phyloP scores from a whole-genome alignment of 2,329 filamentous ascomycete genomes.

The Ascocoryne sarcoides region DNA sequence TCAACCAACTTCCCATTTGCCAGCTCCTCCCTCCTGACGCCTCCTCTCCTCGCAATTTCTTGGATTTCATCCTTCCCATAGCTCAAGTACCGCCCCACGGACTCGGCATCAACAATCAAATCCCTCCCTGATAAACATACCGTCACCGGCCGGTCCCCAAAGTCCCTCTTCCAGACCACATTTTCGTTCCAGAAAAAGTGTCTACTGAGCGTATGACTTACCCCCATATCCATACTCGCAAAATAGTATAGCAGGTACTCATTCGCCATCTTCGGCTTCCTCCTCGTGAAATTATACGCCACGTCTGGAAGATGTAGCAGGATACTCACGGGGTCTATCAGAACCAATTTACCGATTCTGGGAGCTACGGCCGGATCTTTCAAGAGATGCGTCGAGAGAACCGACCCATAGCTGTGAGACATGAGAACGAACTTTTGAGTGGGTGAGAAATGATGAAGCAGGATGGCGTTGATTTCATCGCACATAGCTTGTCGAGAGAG shows the following conservation, averaged over 20 bases:
- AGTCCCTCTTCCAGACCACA: conserved; percentile 50
- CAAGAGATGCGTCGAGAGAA: conserved; percentile 48
- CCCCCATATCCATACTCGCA: conserved; percentile 47
- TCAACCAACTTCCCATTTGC: neutral
- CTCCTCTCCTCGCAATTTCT: conserved; percentile 10
- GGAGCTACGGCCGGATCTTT: conserved; percentile 31
- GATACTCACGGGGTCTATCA: conserved; percentile 53
- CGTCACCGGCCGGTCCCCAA: conserved; percentile 35
- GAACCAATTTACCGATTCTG: conserved; percentile 41
- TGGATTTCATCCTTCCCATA: conserved; percentile 6
- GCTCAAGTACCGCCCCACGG: conserved; percentile 43
- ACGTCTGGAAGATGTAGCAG: conserved; percentile 53
- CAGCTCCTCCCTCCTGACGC: neutral
- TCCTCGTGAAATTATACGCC: conserved; percentile 50
- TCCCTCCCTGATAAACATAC: conserved; percentile 43
- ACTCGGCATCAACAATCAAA: conserved; percentile 44
- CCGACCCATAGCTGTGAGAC: conserved; percentile 45
- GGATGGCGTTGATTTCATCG: conserved; percentile 42
- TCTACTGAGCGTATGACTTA: conserved; percentile 47
- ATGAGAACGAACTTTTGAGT: conserved; percentile 42
- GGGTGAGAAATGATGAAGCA: conserved; percentile 39
- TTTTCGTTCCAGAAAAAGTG: conserved; percentile 56
- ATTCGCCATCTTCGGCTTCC: conserved; percentile 38
- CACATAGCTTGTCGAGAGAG: conserved; percentile 40
- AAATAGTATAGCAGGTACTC: conserved; percentile 54